Base-by-base conservation (phyloP, 2,329 filamentous ascomycete genomes). In the Colletotrichum siamense region DNA sequence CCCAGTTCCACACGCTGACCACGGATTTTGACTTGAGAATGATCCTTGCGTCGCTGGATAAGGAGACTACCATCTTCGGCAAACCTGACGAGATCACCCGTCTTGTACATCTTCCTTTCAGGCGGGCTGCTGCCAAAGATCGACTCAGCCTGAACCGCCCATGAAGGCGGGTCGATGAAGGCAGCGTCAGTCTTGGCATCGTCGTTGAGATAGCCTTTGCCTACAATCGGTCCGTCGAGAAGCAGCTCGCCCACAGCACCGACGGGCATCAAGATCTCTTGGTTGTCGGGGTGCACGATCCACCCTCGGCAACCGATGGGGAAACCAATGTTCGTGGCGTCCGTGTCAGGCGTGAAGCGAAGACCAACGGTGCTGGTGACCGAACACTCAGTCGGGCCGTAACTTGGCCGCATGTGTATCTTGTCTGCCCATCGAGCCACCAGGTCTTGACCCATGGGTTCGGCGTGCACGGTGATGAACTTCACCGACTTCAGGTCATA, bases 401-500 rank as follows among this genome's bases (percentile, higher is more conserved):
- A 82, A n/a, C 78, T 76, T 16, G 80, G 79, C 55, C 80, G 77
- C 16, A 82, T 61, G 22, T 78, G 77, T 0, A 79, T 66, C 9
- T 69, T 73, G 3, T 71, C 76, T 3, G 78, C 78, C 81, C 81
- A 82, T 6, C 73, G 70, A 7, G 65, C 74, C 1, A 81, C 57
- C n/a, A 81, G 73, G 32, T 79, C 78, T 18, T 78, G 76, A 5
- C 76, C 39, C 70, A 82, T 79, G 24, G 80, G 77, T 61, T 83
- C 82, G 2, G 81, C 81, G 15, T 81, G 80, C 1, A 83, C 75
- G 6, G 78, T 77, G 18, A 89, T 79, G 0, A 85, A 87, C 30
- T 82, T 80, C 2, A 89, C 78, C 1, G 81, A 83, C 0, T 86
- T 84, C 0, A 88, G 80, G 0, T 79, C 77, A 1, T 80, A 77